A percentile compares a stretch with the other conserved stretches of the same genome.
phyloP scores from a whole-genome alignment of 345 rosid genomes.

The Brassica cretica region DNA sequence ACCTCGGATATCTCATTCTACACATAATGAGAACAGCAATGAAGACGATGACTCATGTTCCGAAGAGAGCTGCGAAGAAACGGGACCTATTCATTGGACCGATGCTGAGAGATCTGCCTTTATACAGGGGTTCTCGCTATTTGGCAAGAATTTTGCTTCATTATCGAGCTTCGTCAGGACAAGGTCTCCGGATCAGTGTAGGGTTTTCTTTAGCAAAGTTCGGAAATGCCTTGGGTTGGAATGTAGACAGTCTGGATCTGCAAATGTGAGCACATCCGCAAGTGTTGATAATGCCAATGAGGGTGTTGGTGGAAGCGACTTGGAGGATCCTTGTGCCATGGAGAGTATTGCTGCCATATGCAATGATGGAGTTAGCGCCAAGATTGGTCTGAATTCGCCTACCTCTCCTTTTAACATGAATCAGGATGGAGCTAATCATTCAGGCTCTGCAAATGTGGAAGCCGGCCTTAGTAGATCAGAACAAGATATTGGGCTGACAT shows the following conservation, averaged over 20 bases:
- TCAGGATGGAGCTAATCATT: slow-evolving; percentile 39
- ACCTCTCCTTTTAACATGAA: slow-evolving; percentile 33
- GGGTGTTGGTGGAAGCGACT: slow-evolving; percentile 69
- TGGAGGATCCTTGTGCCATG: slow-evolving; percentile 61
- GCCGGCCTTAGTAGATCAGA: slow-evolving; percentile 41
- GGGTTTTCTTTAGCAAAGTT: slow-evolving; percentile 89
- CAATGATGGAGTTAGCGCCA: slow-evolving; percentile 47
- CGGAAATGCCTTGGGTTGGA: slow-evolving; percentile 92
- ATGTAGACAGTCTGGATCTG: slow-evolving; percentile 47
- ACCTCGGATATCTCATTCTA: slow-evolving; percentile 57
- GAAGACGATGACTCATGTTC: slow-evolving; percentile 84
- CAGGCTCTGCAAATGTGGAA: slow-evolving; percentile 34
- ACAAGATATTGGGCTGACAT: slow-evolving; percentile 35
- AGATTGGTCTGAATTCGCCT: slow-evolving; percentile 47
- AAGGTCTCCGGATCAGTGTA: slow-evolving; percentile 81
- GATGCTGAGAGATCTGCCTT: slow-evolving; percentile 81
- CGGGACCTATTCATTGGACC: slow-evolving; percentile 85
- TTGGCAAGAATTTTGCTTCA: slow-evolving; percentile 84
- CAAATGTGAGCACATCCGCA: slow-evolving; percentile 42
- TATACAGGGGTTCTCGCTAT: slow-evolving; percentile 66
- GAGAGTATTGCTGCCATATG: slow-evolving; percentile 53
- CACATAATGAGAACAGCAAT: slow-evolving; percentile 45
- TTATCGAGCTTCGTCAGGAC: slow-evolving; percentile 67
- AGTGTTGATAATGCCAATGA: slow-evolving; percentile 54
- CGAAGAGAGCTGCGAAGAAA: slow-evolving; percentile 90